Percentiles rank a stretch among this genome's conserved stretches.
These are phyloP conservation scores for Viola odorata DNA, from an alignment of 345 rosid species.

Conservation along the genomic window DNA sequence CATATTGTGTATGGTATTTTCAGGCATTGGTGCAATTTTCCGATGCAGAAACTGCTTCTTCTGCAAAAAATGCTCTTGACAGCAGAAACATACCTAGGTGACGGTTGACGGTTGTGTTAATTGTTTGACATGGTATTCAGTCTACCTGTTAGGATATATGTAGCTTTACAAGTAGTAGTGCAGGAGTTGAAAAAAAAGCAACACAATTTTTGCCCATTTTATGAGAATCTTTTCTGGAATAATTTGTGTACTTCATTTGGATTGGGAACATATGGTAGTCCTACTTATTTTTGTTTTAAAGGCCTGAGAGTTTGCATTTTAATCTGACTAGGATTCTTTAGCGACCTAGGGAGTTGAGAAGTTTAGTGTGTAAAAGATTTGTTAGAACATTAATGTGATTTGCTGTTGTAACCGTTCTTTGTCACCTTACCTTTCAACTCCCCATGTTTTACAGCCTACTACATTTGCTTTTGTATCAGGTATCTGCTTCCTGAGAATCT, in stretches of 20 bases:
- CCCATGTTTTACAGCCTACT: neutral
- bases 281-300: neutral
- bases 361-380: no score
- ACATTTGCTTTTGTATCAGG: slow-evolving; percentile 35
- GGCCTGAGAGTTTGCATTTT: no score
- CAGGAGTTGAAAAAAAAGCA: slow-evolving; percentile 15
- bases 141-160: slow-evolving; percentile 6
- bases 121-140: slow-evolving; percentile 57
- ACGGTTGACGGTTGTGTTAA: slow-evolving; percentile 66
- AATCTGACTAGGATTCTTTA: no score
- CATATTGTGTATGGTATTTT: slow-evolving; percentile 20
- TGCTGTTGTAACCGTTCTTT: neutral
- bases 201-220: slow-evolving; percentile 6
- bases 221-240: no score
- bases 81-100: slow-evolving; percentile 99
- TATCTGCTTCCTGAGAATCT: slow-evolving; percentile 78
- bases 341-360: no score
- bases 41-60: slow-evolving; percentile 81
- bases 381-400: neutral
- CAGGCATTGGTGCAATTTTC: slow-evolving; percentile 99
- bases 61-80: slow-evolving; percentile 81
- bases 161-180: neutral
- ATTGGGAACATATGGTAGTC: no score
- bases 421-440: neutral
- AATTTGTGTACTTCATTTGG: neutral